Evolutionary conservation across 1,284 basidiomycete genomes (phyloP).

Genomic region (Cryptococcus maquisensis): DNA sequence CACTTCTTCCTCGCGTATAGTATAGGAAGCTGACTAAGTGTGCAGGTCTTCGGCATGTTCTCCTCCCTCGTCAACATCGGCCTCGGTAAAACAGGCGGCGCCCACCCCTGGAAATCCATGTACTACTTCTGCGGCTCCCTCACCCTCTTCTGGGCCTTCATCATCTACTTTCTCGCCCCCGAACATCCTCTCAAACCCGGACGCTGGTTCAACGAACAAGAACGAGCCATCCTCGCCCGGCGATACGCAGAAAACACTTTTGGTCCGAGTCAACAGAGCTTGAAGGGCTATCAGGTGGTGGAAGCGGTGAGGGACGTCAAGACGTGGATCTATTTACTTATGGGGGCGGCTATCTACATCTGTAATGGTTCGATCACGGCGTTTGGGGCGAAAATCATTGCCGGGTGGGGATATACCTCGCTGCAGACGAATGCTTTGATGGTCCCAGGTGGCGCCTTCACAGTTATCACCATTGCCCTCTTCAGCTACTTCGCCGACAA

Average conservation of each 20-base stretch:
- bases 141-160: slow-evolving; percentile 51
- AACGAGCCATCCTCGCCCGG: slow-evolving; percentile 44
- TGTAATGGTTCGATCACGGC: slow-evolving; percentile 49
- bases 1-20: too few species aligned
- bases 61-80: slow-evolving; percentile 53
- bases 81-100: slow-evolving; percentile 44
- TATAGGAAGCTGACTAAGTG: not conserved
- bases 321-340: slow-evolving; percentile 51
- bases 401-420: slow-evolving; percentile 50
- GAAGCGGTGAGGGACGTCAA: slow-evolving; percentile 52
- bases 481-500: slow-evolving; percentile 47
- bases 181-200: slow-evolving; percentile 47
- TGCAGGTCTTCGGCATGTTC: slow-evolving; percentile 45
- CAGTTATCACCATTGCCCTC: slow-evolving; percentile 49
- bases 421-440: slow-evolving; percentile 50
- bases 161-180: slow-evolving; percentile 50
- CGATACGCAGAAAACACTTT: slow-evolving; percentile 45
- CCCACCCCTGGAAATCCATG: slow-evolving; percentile 53
- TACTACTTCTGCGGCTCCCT: slow-evolving; percentile 52
- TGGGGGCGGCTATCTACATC: slow-evolving; percentile 45
- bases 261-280: slow-evolving; percentile 33
- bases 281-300: slow-evolving; percentile 45
- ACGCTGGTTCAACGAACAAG: slow-evolving; percentile 43
- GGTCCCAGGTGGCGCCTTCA: slow-evolving; percentile 50
- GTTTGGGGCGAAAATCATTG: slow-evolving; percentile 53